phyloP scores from a whole-genome alignment of 1,284 basidiomycete species.

The Pascua sp. region DNA sequence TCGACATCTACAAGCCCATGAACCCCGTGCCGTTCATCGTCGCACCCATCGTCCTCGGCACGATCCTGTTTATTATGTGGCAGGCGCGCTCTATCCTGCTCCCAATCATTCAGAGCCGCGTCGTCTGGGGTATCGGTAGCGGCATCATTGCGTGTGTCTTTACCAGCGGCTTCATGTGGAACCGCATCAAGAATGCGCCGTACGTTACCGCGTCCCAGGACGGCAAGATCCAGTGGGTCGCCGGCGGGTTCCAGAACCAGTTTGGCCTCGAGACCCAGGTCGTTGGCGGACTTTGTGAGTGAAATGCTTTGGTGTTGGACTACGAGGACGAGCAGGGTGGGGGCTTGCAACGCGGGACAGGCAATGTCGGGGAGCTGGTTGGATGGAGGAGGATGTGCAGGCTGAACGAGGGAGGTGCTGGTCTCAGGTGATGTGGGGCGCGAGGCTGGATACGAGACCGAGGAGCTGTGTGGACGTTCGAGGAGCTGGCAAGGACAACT shows the following conservation, averaged over 20 bases:
- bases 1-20: slow-evolving; percentile 45
- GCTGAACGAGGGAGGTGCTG: not conserved
- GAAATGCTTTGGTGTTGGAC: not conserved
- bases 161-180: slow-evolving; percentile 95
- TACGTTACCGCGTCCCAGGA: slow-evolving; percentile 56
- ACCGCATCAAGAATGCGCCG: slow-evolving; percentile 79
- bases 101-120: slow-evolving; percentile 65
- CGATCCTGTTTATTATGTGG: slow-evolving; percentile 23
- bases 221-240: slow-evolving; percentile 71
- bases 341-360: not conserved
- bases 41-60: slow-evolving; percentile 57
- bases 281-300: slow-evolving; percentile 78
- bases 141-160: slow-evolving; percentile 71
- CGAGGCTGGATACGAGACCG: not conserved
- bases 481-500: too few species aligned
- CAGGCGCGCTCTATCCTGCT: slow-evolving; percentile 55
- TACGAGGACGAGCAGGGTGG: not conserved
- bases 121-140: slow-evolving; percentile 61
- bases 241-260: slow-evolving; percentile 83
- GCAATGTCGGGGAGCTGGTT: too few species aligned
- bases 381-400: too few species aligned
- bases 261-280: slow-evolving; percentile 90
- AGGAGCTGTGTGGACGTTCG: not conserved
- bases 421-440: not conserved
- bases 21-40: slow-evolving; percentile 56